These are phyloP conservation scores for Spiraea crenata DNA, from an alignment of 331 rosid species.

Conservation along the genomic window DNA sequence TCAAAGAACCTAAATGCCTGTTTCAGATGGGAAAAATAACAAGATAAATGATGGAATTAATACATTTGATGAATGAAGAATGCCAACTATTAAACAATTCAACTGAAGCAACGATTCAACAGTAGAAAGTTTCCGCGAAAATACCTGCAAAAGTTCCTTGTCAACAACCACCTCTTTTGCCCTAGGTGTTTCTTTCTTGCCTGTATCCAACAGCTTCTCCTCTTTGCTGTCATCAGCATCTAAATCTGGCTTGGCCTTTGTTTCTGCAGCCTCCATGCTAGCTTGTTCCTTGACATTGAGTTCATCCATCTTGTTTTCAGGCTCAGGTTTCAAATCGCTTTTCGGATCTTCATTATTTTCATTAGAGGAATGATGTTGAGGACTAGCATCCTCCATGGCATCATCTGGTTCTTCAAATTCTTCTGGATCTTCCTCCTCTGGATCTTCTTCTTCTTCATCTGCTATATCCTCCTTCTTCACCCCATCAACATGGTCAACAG, in stretches of 20 bases:
- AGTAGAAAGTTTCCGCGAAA: constrained; percentile 1
- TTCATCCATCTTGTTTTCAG: constrained; percentile 47
- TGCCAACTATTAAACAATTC: constrained; percentile 4
- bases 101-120: not conserved
- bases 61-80: constrained; percentile 5
- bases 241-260: constrained; percentile 36
- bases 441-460: constrained; percentile 75
- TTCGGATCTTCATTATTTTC: constrained; percentile 38
- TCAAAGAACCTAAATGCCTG: constrained; percentile 96
- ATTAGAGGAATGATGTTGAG: constrained; percentile 39
- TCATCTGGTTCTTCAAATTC: constrained; percentile 72
- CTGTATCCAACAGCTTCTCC: constrained; percentile 35
- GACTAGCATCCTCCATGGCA: constrained; percentile 54
- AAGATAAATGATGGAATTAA: constrained; percentile 10
- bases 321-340: constrained; percentile 24
- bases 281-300: constrained; percentile 35
- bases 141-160: constrained; percentile 82
- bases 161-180: constrained; percentile 56
- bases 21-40: constrained; percentile 23
- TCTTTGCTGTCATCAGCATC: constrained; percentile 42
- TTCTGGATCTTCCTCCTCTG: constrained; percentile 73
- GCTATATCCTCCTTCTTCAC: constrained; percentile 59
- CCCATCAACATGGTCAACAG: constrained; percentile 41
- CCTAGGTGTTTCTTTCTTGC: constrained; percentile 46
- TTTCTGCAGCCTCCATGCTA: constrained; percentile 38